Evolutionary conservation across 129 eudicot species (phyloP), one percentile per base, ranked within the genome.

Genomic region (Centella asiatica): DNA sequence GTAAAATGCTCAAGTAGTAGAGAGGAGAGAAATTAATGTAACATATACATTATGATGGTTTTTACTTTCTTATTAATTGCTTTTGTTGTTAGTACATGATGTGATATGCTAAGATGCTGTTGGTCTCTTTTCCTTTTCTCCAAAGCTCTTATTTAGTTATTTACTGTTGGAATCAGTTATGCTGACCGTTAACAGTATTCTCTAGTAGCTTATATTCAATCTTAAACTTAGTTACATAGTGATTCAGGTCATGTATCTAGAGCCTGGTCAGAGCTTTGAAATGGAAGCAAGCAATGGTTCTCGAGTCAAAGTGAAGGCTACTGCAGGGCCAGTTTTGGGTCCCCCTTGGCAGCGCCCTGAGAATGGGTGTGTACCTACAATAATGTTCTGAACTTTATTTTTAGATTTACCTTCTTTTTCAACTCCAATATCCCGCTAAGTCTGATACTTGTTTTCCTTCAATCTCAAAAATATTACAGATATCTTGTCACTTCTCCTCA

Each of bases 261-360:
- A 92, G 78, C 98, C 98, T 24, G 94, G 95, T 36, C 76, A 92
- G 68, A 76, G 67, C 56, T 70, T 70, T 48, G 84, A 87, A 57
- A 76, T 92, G 66, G 76, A 76, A 76, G 80, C 80, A 48, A 79
- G 73, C 26, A 62, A 73, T 45, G 90, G 84, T 56, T 76, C 83
- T 39, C 44, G 57, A 50, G 88, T 87, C 52, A 77, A 66, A 73
- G 55, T 87, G 31, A 77, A 76, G 59, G 98, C 98, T 20, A 92
- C 98, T 32, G 75, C 86, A 0, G 98, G 98, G 61, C 98, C 98
- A 0, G 83, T 92, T 78, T 72, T 92, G 22, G 95, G 98, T 49
- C 98, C 94, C 34, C 98, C 98, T 52, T 92, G 98, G 98, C 98
- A 92, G 73, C 95, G 95, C n/a, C 98, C 98, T 24, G 98, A 92